A percentile compares a stretch with the other conserved stretches of the same genome.
Conservation (phyloP, 2,329 filamentous ascomycete species). For the Pseudonectria buxi region DNA sequence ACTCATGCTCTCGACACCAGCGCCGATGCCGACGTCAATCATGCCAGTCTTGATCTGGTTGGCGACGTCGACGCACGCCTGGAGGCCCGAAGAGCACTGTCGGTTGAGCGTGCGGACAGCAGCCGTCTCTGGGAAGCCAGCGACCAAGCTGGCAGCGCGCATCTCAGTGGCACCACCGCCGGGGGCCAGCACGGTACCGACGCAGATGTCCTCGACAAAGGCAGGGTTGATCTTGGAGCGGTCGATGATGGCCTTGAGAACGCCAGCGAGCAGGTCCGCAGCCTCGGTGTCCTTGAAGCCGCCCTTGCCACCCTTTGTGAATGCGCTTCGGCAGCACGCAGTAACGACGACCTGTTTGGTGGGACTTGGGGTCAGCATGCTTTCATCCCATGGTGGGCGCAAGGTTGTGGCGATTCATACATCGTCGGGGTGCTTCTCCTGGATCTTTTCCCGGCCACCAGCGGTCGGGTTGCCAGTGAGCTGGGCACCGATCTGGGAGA, state of each 20-base stretch:
- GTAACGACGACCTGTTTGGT: constrained; percentile 73
- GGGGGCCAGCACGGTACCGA: constrained; percentile 84
- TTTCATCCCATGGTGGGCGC: no score
- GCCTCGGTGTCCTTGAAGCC: constrained; percentile 91
- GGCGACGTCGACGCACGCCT: constrained; percentile 88
- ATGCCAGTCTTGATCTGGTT: constrained; percentile 87
- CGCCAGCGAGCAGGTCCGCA: constrained; percentile 76
- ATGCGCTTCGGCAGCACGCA: constrained; percentile 80
- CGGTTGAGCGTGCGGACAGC: constrained; percentile 87
- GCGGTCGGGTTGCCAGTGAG: constrained; percentile 53
- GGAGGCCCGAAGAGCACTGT: constrained; percentile 88
- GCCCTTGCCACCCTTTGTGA: constrained; percentile 90
- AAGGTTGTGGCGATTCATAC: constrained; percentile 32
- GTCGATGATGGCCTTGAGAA: constrained; percentile 73
- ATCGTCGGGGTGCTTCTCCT: constrained; percentile 63
- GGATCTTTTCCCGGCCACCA: constrained; percentile 47
- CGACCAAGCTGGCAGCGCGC: constrained; percentile 82
- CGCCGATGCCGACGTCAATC: constrained; percentile 92
- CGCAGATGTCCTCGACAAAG: constrained; percentile 85
- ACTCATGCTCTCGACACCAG: constrained; percentile 95
- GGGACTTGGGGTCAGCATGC: constrained; percentile 18
- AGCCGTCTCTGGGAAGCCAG: constrained; percentile 79
- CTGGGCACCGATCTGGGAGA: constrained; percentile 57
- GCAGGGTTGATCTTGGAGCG: constrained; percentile 83
- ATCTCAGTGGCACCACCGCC: constrained; percentile 96